Percentiles rank a stretch among this genome's conserved stretches.
Evolutionary conservation across 2,329 filamentous ascomycete genomes (phyloP).

Genomic region (Diplodia mutila): DNA sequence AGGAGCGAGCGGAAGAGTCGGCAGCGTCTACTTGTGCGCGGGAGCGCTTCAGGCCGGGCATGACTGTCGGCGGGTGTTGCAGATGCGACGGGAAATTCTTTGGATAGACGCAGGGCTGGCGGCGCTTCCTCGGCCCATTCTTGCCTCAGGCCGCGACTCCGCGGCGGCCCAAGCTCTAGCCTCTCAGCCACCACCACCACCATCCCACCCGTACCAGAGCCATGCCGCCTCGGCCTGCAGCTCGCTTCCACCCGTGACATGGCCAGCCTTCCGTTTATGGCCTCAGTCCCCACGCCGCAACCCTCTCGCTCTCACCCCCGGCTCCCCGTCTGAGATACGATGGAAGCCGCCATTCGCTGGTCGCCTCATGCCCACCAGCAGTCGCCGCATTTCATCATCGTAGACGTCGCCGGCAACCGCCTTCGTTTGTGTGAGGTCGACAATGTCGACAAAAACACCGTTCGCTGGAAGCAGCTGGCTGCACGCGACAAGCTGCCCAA

Average conservation of each 20-base stretch:
- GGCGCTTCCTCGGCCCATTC: not conserved
- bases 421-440: slow-evolving; percentile 61
- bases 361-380: slow-evolving; percentile 59
- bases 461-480: slow-evolving; percentile 59
- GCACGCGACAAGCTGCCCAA: slow-evolving; percentile 60
- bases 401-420: slow-evolving; percentile 63
- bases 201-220: not conserved
- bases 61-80: not conserved
- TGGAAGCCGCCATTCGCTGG: slow-evolving; percentile 67
- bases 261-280: slow-evolving; percentile 1
- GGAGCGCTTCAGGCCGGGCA: slow-evolving; percentile 23
- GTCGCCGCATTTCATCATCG: slow-evolving; percentile 62
- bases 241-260: slow-evolving; percentile 18
- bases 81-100: slow-evolving; percentile 17
- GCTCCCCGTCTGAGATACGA: slow-evolving; percentile 35
- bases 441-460: slow-evolving; percentile 35
- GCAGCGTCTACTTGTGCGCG: not conserved
- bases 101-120: slow-evolving; percentile 11
- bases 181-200: not conserved
- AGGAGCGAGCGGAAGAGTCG: not conserved
- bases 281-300: not conserved
- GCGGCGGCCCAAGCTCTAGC: not conserved
- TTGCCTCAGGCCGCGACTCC: not conserved
- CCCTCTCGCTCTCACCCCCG: not conserved
- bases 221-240: slow-evolving; percentile 1